A percentile compares a stretch with the other conserved stretches of the same genome.
Conservation (phyloP, 331 rosid genomes). For the Saraca asoca region DNA sequence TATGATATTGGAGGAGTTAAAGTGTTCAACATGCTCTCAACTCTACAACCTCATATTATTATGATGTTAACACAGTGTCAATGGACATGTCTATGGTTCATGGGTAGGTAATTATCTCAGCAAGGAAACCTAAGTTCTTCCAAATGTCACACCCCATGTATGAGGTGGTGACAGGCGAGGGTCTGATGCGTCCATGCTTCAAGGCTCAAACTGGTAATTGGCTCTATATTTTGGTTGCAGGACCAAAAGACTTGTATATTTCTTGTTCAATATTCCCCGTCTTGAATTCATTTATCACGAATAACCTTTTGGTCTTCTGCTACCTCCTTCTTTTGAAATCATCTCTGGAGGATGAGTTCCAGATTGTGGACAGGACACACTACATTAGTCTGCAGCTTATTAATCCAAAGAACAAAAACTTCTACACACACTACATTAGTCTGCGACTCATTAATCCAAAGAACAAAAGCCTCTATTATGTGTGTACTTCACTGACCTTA, state of each 20-base stretch:
- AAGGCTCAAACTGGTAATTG: constrained; percentile 76
- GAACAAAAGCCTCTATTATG: background rate
- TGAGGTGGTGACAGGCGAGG: constrained; percentile 97
- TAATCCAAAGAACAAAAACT: no score
- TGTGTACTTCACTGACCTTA: background rate
- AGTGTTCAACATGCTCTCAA: constrained; percentile 18
- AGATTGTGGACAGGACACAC: constrained; percentile 11
- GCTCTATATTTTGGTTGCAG: constrained; percentile 18
- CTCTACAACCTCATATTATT: constrained; percentile 11
- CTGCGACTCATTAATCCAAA: constrained; percentile 3
- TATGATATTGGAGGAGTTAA: constrained; percentile 20
- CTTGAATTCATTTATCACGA: constrained; percentile 14
- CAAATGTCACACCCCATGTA: constrained; percentile 93
- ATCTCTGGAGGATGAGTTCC: background rate
- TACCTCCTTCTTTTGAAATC: no score
- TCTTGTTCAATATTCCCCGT: background rate
- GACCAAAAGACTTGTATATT: constrained; percentile 8
- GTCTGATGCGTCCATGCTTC: constrained; percentile 96
- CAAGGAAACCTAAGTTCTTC: constrained; percentile 97
- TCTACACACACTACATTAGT: constrained; percentile 7
- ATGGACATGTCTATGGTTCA: constrained; percentile 22
- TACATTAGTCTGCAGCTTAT: no score
- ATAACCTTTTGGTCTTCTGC: background rate
- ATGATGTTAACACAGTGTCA: constrained; percentile 24
- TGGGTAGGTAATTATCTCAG: constrained; percentile 84